Evolutionary conservation across 2,329 filamentous ascomycete genomes (phyloP).

Genomic region (Pyricularia sp.): DNA sequence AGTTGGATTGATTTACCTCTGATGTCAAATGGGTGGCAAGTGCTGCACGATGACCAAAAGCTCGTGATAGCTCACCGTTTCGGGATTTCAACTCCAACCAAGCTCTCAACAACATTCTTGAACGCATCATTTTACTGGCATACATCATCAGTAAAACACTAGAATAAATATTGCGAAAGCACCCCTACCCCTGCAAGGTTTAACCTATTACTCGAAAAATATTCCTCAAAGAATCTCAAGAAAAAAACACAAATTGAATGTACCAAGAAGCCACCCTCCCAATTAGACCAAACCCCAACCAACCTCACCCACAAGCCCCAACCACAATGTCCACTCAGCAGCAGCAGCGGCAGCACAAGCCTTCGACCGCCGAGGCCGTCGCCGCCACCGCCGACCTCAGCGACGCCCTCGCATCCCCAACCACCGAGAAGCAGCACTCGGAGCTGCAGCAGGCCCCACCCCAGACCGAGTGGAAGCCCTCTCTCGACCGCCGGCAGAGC

Average conservation of each 20-base stretch:
- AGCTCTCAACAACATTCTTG: not conserved
- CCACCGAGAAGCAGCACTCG: conserved; percentile 18
- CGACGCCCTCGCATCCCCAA: conserved; percentile 1
- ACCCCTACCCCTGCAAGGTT: not conserved
- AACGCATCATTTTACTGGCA: not conserved
- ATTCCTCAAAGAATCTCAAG: not conserved
- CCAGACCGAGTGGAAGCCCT: conserved; percentile 33
- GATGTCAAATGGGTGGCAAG: not conserved
- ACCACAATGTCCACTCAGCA: not conserved
- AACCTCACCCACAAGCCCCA: not conserved
- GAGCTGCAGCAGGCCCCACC: conserved; percentile 2
- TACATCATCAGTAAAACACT: not conserved
- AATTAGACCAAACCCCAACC: not conserved
- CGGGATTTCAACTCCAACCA: not conserved
- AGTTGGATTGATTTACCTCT: not conserved
- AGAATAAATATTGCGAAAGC: not conserved
- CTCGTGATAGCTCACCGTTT: not conserved
- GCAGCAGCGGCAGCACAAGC: not conserved
- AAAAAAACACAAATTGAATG: not conserved
- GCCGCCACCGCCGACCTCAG: conserved; percentile 1
- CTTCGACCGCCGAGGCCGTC: not conserved
- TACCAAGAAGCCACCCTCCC: not conserved
- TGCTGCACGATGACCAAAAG: not conserved
- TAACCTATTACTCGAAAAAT: not conserved
- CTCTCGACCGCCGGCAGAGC: conserved; percentile 32